Percentiles rank a stretch among this genome's conserved stretches.
phyloP scores from a whole-genome alignment of 2,329 filamentous ascomycete genomes.

The Aureobasidium sp. region DNA sequence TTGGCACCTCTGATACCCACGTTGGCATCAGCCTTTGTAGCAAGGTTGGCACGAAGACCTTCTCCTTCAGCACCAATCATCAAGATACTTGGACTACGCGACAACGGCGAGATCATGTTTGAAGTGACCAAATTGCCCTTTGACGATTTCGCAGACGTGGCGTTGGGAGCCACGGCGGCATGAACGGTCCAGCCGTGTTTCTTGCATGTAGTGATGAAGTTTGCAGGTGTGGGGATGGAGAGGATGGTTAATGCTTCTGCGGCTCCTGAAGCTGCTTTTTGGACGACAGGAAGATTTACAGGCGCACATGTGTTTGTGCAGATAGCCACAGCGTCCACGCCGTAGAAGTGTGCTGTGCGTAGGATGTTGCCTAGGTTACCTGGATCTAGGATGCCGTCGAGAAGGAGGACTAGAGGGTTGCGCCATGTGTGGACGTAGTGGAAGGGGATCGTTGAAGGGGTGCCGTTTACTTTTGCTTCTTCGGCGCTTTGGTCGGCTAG shows the following conservation, averaged over 20 bases:
- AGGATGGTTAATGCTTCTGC: constrained; percentile 74
- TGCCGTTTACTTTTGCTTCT: constrained; percentile 67
- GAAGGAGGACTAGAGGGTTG: constrained; percentile 64
- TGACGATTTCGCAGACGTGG: constrained; percentile 15
- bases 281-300: constrained; percentile 66
- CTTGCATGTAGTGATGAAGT: constrained; percentile 63
- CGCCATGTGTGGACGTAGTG: constrained; percentile 32
- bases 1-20: constrained; percentile 50
- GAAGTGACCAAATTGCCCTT: neutral
- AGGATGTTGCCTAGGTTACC: constrained; percentile 88
- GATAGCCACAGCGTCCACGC: constrained; percentile 73
- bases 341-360: constrained; percentile 83
- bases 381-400: constrained; percentile 70
- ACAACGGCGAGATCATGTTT: constrained; percentile 12
- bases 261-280: constrained; percentile 85
- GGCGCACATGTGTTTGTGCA: constrained; percentile 65
- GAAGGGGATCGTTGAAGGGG: constrained; percentile 30
- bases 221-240: constrained; percentile 56
- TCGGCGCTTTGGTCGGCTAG: constrained; percentile 63
- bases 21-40: constrained; percentile 56
- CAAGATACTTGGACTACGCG: constrained; percentile 57
- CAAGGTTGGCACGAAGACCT: constrained; percentile 60
- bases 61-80: constrained; percentile 77
- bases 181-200: constrained; percentile 75
- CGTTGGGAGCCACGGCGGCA: constrained; percentile 54